Percentiles rank a stretch among this genome's conserved stretches.
These are phyloP conservation scores for Penicillium odoratum DNA, from an alignment of 495 filamentous ascomycete genomes.

Conservation along the genomic window DNA sequence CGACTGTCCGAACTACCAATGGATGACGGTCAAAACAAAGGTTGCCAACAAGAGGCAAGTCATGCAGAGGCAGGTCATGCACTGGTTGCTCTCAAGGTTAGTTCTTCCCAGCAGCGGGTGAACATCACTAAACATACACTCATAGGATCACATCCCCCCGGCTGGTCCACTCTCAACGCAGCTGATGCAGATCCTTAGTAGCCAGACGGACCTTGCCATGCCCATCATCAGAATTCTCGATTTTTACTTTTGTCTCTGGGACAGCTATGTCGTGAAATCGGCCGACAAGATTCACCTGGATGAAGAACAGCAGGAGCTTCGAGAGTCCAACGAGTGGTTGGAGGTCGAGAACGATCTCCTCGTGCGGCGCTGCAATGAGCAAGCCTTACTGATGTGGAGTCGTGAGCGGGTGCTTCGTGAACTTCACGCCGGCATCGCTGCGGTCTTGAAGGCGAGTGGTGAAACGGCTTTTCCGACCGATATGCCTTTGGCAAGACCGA, in stretches of 20 bases:
- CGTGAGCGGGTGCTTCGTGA: constrained; percentile 1
- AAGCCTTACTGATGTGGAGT: constrained; percentile 1
- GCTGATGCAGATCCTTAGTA: background rate
- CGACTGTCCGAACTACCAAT: background rate
- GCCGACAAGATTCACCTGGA: constrained; percentile 4
- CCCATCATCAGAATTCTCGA: background rate
- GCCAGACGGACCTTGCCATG: background rate
- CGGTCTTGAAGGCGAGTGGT: background rate
- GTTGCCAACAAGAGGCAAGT: background rate
- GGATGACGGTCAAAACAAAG: background rate
- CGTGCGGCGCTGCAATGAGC: constrained; percentile 5
- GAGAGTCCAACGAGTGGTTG: constrained; percentile 3
- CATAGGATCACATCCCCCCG: background rate
- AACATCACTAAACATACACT: background rate
- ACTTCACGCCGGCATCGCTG: background rate
- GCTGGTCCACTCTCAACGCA: constrained; percentile 1
- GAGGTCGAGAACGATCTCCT: constrained; percentile 4
- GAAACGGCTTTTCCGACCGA: background rate
- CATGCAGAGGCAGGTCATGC: background rate
- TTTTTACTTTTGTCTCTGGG: constrained; percentile 1
- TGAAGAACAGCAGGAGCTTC: constrained; percentile 2
- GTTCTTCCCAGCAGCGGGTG: background rate
- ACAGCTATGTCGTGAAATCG: constrained; percentile 2
- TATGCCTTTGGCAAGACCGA: background rate
- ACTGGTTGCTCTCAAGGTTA: background rate